These are phyloP conservation scores for Xylaria sp. DNA, from an alignment of 2,329 filamentous ascomycete genomes.

Conservation along the genomic window DNA sequence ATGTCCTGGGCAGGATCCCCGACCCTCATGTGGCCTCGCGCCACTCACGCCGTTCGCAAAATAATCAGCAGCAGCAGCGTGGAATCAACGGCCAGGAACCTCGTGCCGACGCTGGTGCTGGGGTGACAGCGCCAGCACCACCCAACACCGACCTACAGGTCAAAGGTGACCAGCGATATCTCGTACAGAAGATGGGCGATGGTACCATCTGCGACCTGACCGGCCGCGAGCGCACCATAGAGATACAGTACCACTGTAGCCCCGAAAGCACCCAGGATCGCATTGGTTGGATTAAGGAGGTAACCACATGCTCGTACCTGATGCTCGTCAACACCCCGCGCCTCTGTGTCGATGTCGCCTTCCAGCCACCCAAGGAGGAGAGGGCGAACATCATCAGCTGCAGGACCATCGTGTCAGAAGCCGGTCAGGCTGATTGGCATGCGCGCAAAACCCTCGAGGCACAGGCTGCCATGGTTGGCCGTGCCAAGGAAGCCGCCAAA, in stretches of 20 bases:
- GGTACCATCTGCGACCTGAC: conserved; percentile 89
- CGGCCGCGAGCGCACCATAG: conserved; percentile 78
- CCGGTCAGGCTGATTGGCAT: conserved; percentile 51
- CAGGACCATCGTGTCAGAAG: conserved; percentile 68
- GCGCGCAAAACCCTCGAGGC: conserved; percentile 47
- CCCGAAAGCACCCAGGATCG: conserved; percentile 74
- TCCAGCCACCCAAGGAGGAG: conserved; percentile 79
- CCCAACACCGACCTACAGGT: conserved; percentile 72
- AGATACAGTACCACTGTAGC: conserved; percentile 82
- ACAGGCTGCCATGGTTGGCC: conserved; percentile 44
- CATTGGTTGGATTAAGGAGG: conserved; percentile 92
- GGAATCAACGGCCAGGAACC: conserved; percentile 27
- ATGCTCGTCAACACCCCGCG: conserved; percentile 93
- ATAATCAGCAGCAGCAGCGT: conserved; percentile 22
- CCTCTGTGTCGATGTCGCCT: conserved; percentile 85
- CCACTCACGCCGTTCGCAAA: conserved; percentile 33
- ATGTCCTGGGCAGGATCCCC: conserved; percentile 71
- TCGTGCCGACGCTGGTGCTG: not conserved
- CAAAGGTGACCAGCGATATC: conserved; percentile 82
- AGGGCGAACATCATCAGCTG: conserved; percentile 79
- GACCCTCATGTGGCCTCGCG: conserved; percentile 35
- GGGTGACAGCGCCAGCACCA: conserved; percentile 34
- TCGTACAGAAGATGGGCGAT: conserved; percentile 79
- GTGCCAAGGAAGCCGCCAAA: conserved; percentile 34
- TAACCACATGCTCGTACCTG: conserved; percentile 87